Conservation (phyloP, 805 yeast genomes). For the Saccharomycopsis babjevae region DNA sequence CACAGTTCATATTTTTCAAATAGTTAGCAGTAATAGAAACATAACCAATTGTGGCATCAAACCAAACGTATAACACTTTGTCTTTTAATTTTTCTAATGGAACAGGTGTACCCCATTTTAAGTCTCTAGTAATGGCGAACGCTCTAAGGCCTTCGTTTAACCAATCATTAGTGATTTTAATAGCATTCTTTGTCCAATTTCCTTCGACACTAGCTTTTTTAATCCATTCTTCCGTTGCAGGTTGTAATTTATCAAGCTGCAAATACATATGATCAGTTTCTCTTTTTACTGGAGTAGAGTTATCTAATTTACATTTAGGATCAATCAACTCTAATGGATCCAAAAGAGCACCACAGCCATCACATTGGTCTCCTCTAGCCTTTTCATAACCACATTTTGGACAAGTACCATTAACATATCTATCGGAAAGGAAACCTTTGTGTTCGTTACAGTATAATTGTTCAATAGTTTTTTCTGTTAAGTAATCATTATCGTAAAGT, state of each 20-base stretch:
- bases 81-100: slow-evolving; percentile 79
- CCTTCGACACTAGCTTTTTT: slow-evolving; percentile 59
- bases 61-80: slow-evolving; percentile 96
- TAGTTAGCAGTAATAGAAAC: slow-evolving; percentile 93
- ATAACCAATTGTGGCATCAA: slow-evolving; percentile 96
- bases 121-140: slow-evolving; percentile 94
- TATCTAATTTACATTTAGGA: slow-evolving; percentile 92
- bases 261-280: slow-evolving; percentile 81
- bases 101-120: slow-evolving; percentile 98
- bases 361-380: slow-evolving; percentile 99
- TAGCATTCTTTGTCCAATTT: slow-evolving; percentile 86
- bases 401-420: slow-evolving; percentile 96
- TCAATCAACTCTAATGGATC: slow-evolving; percentile 89
- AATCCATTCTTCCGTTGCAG: slow-evolving; percentile 63
- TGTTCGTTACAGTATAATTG: slow-evolving; percentile 90
- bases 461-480: slow-evolving; percentile 80
- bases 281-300: slow-evolving; percentile 67
- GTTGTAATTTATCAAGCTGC: slow-evolving; percentile 75
- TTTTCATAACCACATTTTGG: slow-evolving; percentile 92
- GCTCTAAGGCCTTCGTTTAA: slow-evolving; percentile 85
- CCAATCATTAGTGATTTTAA: slow-evolving; percentile 87
- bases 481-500: slow-evolving; percentile 61
- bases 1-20: slow-evolving; percentile 32
- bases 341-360: slow-evolving; percentile 81
- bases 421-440: slow-evolving; percentile 85